These are phyloP conservation scores for Leucosporidium scottii DNA, from an alignment of 768 basidiomycete species.

Conservation along the genomic window DNA sequence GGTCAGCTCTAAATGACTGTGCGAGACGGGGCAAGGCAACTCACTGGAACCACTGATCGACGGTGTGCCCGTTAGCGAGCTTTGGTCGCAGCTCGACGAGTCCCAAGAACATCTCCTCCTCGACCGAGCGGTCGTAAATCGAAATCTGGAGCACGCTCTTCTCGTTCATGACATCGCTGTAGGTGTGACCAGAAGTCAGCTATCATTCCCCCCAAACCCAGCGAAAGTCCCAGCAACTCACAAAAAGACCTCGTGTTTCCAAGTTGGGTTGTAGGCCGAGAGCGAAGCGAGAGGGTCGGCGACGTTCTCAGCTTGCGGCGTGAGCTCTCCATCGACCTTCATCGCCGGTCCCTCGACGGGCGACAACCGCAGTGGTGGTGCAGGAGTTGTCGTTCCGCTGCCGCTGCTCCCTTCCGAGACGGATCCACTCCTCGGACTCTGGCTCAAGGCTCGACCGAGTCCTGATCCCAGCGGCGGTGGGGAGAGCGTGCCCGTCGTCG, in stretches of 20 bases:
- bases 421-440: not conserved
- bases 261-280: slow-evolving; percentile 68
- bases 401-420: not conserved
- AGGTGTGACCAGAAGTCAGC: slow-evolving; percentile 6
- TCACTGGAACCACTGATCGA: slow-evolving; percentile 96
- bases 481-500: not conserved
- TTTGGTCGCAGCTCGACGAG: slow-evolving; percentile 84
- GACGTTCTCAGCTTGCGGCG: too few relatives aligned
- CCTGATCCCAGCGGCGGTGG: not conserved
- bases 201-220: not conserved
- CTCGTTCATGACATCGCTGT: slow-evolving; percentile 88
- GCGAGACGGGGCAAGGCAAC: slow-evolving; percentile 41
- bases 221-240: slow-evolving; percentile 47
- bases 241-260: slow-evolving; percentile 99
- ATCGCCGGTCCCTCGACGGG: too few relatives aligned
- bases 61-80: slow-evolving; percentile 83
- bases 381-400: not conserved
- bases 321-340: too few relatives aligned
- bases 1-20: not conserved
- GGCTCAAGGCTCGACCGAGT: not conserved
- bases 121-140: slow-evolving; percentile 66
- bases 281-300: not conserved
- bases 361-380: too few relatives aligned
- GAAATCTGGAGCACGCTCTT: slow-evolving; percentile 75
- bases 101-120: slow-evolving; percentile 83